Evolutionary conservation across 495 filamentous ascomycete genomes (phyloP), one percentile per base, ranked within the genome.

Genomic region (Jackrogersella minutella): DNA sequence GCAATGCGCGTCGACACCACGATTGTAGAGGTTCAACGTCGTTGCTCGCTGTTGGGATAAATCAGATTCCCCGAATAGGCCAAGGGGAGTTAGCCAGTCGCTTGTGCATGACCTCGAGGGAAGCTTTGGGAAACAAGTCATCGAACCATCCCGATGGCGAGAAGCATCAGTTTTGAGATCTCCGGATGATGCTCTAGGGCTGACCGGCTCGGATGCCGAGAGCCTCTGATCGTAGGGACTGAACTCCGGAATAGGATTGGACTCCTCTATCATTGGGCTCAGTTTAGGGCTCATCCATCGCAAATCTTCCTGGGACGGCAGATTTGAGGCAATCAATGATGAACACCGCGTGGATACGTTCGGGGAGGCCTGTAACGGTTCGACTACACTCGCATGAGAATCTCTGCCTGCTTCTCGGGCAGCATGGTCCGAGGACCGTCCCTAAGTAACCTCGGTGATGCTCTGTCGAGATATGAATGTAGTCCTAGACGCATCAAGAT

Each of bases 371-470:
- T 47, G 39, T 26, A 62, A 28, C 6, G 65, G 50, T 14, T 41
- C 47, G 19, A 49, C 2, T 2, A 39, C 21, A 13, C 40, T 59
- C 10, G 19, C 7, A 16, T 36, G 44, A n/a, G 56, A 36, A 16
- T 61, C 50, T 22, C 50, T 41, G 19, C 26, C 21, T 51, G 9
- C 21, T 8, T 61, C 66, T 46, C 21, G 17, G 21, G 31, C 21
- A 0, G 33, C 10, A 46, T 31, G 34, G 21, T 24, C 56, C 41
- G 44, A 44, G 16, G 49, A 11, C 6, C 4, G 64, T 24, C 54
- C 69, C 72, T 69, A 74, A n/a, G 64, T 68, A 26, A 74, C 65
- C 31, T 74, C 72, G 22, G 72, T 74, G 10, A 74, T 74, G 31
- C 72, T 74, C 28, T 70, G 69, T 22, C 72, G 69, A 34, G 72